Evolutionary conservation across 345 rosid genomes (phyloP).

Genomic region (Lepidium didymum): DNA sequence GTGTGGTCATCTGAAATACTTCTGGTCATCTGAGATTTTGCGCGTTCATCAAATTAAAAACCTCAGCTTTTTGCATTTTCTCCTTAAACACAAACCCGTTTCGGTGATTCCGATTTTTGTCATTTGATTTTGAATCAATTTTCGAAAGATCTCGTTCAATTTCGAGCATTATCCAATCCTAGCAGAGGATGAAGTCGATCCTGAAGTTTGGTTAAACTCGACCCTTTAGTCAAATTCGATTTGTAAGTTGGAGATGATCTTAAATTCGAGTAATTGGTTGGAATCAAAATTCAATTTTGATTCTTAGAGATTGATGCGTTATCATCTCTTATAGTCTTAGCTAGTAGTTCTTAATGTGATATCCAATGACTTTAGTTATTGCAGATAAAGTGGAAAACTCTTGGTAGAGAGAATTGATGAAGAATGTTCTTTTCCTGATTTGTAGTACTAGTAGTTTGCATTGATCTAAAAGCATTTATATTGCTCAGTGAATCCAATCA

Average conservation of each 20-base stretch:
- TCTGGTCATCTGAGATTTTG: not conserved
- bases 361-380: not conserved
- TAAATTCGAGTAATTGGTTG: not conserved
- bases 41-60: not conserved
- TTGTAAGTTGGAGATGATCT: conserved; percentile 29
- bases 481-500: not conserved
- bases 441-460: not conserved
- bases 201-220: conserved; percentile 31
- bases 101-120: not conserved
- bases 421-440: not conserved
- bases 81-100: not conserved
- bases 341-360: not conserved
- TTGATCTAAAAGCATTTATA: not conserved
- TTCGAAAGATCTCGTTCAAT: not conserved
- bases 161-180: not conserved
- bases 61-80: not conserved
- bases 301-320: not conserved
- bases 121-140: not conserved
- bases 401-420: not conserved
- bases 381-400: not conserved
- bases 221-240: conserved; percentile 23
- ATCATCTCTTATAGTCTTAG: not conserved
- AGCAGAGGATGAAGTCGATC: not conserved
- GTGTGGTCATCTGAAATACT: too few relatives aligned
- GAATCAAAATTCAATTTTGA: not conserved